Conservation (phyloP, 2,329 filamentous ascomycete genomes). For the Didymella sp. region DNA sequence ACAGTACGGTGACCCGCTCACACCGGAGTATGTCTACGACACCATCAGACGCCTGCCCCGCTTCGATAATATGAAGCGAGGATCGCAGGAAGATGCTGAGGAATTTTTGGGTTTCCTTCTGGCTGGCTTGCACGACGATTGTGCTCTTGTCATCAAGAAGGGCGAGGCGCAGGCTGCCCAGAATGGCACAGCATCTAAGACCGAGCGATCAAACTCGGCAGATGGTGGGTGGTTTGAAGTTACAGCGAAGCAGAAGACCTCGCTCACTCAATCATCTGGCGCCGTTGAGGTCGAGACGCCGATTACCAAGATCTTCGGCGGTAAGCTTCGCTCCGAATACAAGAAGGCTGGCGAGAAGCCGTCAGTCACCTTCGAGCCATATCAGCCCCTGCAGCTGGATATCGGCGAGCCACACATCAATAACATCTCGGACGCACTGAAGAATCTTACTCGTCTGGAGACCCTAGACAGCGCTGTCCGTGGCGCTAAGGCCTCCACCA, state of each 20-base stretch:
- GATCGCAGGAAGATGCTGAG: conserved; percentile 96
- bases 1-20: conserved; percentile 88
- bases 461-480: conserved; percentile 80
- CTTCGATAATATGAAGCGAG: conserved; percentile 93
- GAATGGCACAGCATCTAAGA: conserved; percentile 52
- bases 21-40: conserved; percentile 93
- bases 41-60: conserved; percentile 85
- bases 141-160: conserved; percentile 74
- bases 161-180: conserved; percentile 45
- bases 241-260: conserved; percentile 85
- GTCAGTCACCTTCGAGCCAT: conserved; percentile 91
- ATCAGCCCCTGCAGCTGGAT: conserved; percentile 92
- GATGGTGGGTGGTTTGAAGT: conserved; percentile 91
- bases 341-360: conserved; percentile 85
- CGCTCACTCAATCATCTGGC: conserved; percentile 86
- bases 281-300: conserved; percentile 76
- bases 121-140: conserved; percentile 93
- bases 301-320: conserved; percentile 92
- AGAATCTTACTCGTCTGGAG: conserved; percentile 82
- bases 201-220: conserved; percentile 55
- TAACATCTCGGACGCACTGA: conserved; percentile 91
- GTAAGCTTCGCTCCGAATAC: conserved; percentile 87
- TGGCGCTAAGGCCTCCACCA: conserved; percentile 80
- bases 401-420: conserved; percentile 86
- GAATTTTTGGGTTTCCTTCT: conserved; percentile 94